Evolutionary conservation across 192 early-diverging fungal genomes (phyloP), one percentile per base, ranked within the genome.

Genomic region (Coemansia sp.): DNA sequence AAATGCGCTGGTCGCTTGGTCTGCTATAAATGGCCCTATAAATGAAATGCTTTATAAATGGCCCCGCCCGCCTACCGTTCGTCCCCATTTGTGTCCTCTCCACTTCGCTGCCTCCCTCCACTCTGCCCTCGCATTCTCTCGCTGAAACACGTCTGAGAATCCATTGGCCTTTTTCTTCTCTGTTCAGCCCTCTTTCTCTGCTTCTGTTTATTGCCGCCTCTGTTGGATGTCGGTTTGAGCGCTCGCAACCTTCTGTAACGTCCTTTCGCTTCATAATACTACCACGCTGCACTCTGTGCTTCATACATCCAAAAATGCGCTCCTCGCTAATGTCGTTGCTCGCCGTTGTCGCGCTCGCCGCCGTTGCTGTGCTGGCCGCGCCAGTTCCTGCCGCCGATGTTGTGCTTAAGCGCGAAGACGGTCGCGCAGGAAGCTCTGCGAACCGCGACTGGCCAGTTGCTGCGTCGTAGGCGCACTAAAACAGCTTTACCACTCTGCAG

Each of bases 361-460:
- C 61, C 19, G 61, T 59, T 29, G 54, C 48, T 4, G 60, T 63
- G 47, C 62, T 65, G 19, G 76, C 76, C 7, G 71, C 76, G 8
- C 76, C 76, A 0, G 60, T 73, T 14, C 71, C 71, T 19, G 55
- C 51, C 32, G 38, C 10, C 10, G 48, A 2, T 10, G 11, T 37
- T 25, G 21, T 48, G 11, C 29, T 17, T 37, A 63, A 55, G 25
- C 69, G 62, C 29, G 60, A 51, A 10, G 35, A 29, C 22, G 54
- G 38, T 8, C 22, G 22, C 4, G 23, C 56, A 3, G 70, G 56
- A 5, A 56, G 60, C 24, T 63, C 67, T 12, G 71, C 76, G n/a
- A 57, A 67, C 45, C 76, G 76, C 57, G 76, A 79, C 71, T 79
- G 76, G 76, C 76, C 76, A 0, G 71, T 74, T 21, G 68, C 66